Evolutionary conservation across 1,284 basidiomycete species (phyloP).

Genomic region (Gomphus bonarii): DNA sequence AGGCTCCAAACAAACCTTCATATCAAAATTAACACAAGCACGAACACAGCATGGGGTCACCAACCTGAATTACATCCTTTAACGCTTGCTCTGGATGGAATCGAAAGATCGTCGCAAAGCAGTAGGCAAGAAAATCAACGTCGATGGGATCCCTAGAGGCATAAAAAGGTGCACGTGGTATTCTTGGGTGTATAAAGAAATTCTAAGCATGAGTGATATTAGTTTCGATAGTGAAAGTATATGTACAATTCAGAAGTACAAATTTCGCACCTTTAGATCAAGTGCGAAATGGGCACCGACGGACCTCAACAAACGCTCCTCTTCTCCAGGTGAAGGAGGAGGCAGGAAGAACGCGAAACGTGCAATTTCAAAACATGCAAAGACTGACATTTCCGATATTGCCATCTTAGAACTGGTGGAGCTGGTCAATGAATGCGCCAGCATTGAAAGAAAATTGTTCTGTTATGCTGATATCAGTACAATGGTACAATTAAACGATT

Average conservation of each 20-base stretch:
- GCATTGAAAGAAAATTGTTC: slow-evolving; percentile 1
- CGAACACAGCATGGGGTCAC: background rate
- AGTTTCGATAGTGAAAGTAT: background rate
- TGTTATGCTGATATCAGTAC: background rate
- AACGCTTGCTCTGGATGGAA: slow-evolving; percentile 38
- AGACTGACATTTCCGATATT: background rate
- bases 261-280: background rate
- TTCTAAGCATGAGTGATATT: background rate
- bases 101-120: slow-evolving; percentile 63
- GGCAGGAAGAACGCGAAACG: background rate
- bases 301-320: background rate
- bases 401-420: background rate
- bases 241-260: background rate
- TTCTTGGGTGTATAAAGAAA: slow-evolving; percentile 33
- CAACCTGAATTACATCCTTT: slow-evolving; percentile 1
- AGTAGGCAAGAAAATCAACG: slow-evolving; percentile 64
- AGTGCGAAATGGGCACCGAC: background rate
- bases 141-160: slow-evolving; percentile 64
- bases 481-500: background rate
- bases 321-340: background rate
- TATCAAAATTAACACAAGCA: slow-evolving; percentile 35
- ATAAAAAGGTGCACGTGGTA: slow-evolving; percentile 52
- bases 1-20: slow-evolving; percentile 50
- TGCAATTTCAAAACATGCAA: background rate
- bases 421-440: background rate